Base-by-base conservation (phyloP, 1,284 basidiomycete species). In the Xanthoconium separans region DNA sequence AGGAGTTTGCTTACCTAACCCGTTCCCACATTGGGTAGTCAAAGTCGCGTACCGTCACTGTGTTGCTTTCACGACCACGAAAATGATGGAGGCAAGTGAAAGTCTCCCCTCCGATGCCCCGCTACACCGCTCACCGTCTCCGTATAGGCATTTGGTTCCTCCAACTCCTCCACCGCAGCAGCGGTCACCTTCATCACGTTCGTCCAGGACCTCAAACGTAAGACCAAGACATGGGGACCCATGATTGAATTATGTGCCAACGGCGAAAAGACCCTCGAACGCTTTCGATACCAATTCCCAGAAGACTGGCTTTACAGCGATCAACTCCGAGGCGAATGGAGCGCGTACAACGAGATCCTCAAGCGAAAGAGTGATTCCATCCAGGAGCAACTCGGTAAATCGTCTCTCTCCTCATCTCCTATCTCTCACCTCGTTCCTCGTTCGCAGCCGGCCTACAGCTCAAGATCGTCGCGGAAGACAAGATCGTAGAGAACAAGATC, bases 381-480 rank as follows among this genome's bases (percentile, higher is more conserved):
- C 66, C 94, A 98, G 76, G 96, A 99, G 72, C 97, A 99, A 73
- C 81, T 96, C 43, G 89, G 91, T 92, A 50, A 4, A 49, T 56
- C 76, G 68, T 15, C 4, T 49, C 43, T 50, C 27, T 18, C 27
- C 31, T 47, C 41, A 34, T 46, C n/a, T 30, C 13, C 31, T 37
- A 22, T 27, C 39, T 43, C 51, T 58, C 22, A 55, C 37, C 29
- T 34, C 44, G 16, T 46, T 47, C 20, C 5, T 51, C 11, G 51
- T 43, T 62, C 30, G 2, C 56, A 94, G 95, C 94, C 55, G 95
- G 95, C 3, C 78, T 99, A 20, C 96, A 98, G 73, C 81, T 98
- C 63, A 99, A 99, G 81, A 97, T 99, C 69, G 92, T 96, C n/a
- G 95, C 96, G 3, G 95, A 99, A 71, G 97, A 98, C 78, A 97